Base-by-base conservation (phyloP, 2,329 filamentous ascomycete species). In the Canariomyces notabilis region DNA sequence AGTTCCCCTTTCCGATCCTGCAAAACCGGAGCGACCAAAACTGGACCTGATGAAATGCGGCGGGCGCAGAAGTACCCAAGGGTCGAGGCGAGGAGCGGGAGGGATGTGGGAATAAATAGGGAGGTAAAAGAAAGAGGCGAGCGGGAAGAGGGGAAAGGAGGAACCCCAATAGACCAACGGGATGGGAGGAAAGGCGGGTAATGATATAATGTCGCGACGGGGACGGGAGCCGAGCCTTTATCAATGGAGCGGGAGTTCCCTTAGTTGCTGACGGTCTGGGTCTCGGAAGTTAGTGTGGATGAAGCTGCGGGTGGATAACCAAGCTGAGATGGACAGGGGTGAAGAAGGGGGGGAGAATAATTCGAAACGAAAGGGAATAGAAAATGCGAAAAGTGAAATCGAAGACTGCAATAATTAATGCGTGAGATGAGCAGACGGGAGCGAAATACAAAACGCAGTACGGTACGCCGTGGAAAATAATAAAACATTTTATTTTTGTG, bases 211-310 rank as follows among this genome's bases (percentile, higher is more conserved):
- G 47, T 50, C 36, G 46, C 48, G 55, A 46, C 49, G 46, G n/a
- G 52, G 46, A 50, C 36, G 51, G 48, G 38, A 48, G 51, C 50
- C 51, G 51, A 53, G 49, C 42, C 52, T 45, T 56, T 55, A 51
- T 48, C 44, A 52, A 48, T 44, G 51, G n/a, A 42, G 54, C 54
- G 54, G 57, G 57, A 54, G 51, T 50, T 57, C 55, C 57, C 57
- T 57, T 59, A n/a, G 47, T 50, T 55, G 46, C 54, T 55, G 53
- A 51, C 48, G 56, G 50, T 48, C 52, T 59, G 50, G 54, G 49
- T 54, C 46, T n/a, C 52, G 41, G 45, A 52, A 48, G 51, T 59
- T 59, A 59, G 57, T 51, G 48, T 53, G 50, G 43, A 44, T 34
- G 37, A 50, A 33, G 48, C 55, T 51, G 49, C 47, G 44, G 53